These are phyloP conservation scores for Pythium sp. DNA, from an alignment of 352 stramenopile species.

Conservation along the genomic window DNA sequence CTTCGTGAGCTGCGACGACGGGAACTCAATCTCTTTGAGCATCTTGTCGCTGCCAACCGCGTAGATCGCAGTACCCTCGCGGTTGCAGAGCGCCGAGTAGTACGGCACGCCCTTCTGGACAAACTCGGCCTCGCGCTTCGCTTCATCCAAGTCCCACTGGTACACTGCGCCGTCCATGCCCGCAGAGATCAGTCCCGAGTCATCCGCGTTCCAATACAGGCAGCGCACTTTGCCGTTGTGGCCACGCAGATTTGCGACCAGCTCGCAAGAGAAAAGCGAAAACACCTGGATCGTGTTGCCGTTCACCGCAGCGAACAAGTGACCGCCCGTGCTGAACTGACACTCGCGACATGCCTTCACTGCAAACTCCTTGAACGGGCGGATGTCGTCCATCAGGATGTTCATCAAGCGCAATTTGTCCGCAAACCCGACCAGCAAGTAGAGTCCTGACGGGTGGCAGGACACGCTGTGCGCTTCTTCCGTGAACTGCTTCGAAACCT, in stretches of 20 bases:
- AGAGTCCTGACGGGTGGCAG: constrained; percentile 89
- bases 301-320: constrained; percentile 93
- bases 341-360: constrained; percentile 84
- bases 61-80: constrained; percentile 76
- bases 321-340: constrained; percentile 83
- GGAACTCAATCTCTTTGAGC: constrained; percentile 90
- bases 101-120: constrained; percentile 93
- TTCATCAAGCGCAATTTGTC: constrained; percentile 91
- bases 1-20: constrained; percentile 68
- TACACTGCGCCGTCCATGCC: constrained; percentile 93
- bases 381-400: constrained; percentile 91
- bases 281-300: constrained; percentile 93
- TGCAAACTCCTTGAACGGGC: constrained; percentile 77
- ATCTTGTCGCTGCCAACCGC: constrained; percentile 87
- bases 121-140: constrained; percentile 90
- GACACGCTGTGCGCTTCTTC: constrained; percentile 89
- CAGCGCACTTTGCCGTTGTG: constrained; percentile 92
- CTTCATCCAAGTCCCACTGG: constrained; percentile 91
- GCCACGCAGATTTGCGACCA: constrained; percentile 87
- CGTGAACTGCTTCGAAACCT: constrained; percentile 86
- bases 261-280: constrained; percentile 89
- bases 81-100: constrained; percentile 83
- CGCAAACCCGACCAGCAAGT: constrained; percentile 88
- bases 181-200: constrained; percentile 84
- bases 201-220: constrained; percentile 86